Percentiles rank a stretch among this genome's conserved stretches.
Evolutionary conservation across 176 grass and related monocot genomes (phyloP).

Genomic region (Hordeum marinum): DNA sequence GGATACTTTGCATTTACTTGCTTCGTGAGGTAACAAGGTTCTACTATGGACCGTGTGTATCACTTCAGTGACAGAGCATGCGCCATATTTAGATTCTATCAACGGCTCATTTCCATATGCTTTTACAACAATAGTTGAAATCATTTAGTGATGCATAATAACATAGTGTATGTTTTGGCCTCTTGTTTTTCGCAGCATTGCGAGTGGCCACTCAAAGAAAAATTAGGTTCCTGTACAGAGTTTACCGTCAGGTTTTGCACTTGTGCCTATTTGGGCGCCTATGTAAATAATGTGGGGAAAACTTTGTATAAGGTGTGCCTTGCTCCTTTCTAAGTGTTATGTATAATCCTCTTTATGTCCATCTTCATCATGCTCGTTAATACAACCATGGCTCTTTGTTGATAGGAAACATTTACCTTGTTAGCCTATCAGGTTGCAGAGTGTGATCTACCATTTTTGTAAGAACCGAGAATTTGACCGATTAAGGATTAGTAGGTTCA

Average conservation of each 20-base stretch:
- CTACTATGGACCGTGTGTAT: neutral
- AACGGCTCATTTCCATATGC: neutral
- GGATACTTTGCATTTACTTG: neutral
- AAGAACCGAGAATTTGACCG: conserved; percentile 75
- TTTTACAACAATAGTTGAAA: neutral
- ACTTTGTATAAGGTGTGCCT: neutral
- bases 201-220: neutral
- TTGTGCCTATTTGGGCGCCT: neutral
- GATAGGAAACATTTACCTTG: conserved; percentile 23
- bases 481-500: conserved; percentile 73
- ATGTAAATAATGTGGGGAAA: conserved; percentile 4
- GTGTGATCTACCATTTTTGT: conserved; percentile 73
- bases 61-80: neutral
- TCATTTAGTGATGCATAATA: neutral
- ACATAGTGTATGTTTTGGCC: neutral
- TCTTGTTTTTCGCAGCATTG: neutral
- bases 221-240: neutral
- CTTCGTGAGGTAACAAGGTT: neutral
- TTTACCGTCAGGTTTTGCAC: neutral
- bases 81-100: neutral
- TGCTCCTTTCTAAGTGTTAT: neutral
- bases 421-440: conserved; percentile 62
- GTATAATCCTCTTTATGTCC: conserved; percentile 20
- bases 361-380: neutral
- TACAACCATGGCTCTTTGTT: conserved; percentile 60